These are phyloP conservation scores for Solanum medicagineum DNA, from an alignment of 257 asterid genomes.

Conservation along the genomic window DNA sequence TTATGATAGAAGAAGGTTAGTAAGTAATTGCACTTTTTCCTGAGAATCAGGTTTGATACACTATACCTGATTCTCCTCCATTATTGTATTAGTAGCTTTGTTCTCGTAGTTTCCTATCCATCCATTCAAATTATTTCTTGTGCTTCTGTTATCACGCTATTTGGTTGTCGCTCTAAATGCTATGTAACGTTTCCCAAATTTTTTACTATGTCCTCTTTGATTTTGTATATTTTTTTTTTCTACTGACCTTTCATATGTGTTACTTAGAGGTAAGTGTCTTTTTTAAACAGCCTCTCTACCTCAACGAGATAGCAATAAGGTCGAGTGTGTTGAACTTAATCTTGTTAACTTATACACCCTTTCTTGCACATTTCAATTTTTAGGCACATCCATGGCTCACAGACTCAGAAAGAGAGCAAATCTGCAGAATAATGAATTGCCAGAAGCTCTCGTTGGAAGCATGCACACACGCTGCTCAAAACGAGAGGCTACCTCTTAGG, in stretches of 20 bases:
- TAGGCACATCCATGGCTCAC: slow-evolving; percentile 93
- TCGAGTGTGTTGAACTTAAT: neutral
- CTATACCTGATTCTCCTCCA: neutral
- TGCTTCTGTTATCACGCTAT: neutral
- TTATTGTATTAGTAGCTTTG: neutral
- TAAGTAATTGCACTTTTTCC: neutral
- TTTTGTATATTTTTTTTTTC: too few species aligned
- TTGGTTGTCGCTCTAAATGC: neutral
- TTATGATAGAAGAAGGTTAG: neutral
- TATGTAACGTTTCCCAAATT: neutral
- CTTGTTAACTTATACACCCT: neutral
- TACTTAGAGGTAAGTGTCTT: neutral
- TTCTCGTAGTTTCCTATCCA: neutral
- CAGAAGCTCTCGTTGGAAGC: slow-evolving; percentile 89
- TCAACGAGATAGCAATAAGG: neutral
- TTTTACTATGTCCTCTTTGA: neutral
- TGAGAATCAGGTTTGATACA: neutral
- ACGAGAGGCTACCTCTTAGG: slow-evolving; percentile 78
- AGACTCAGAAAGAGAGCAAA: slow-evolving; percentile 58
- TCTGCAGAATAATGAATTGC: slow-evolving; percentile 70
- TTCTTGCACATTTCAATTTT: neutral
- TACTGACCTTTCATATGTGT: neutral
- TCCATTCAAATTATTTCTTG: neutral
- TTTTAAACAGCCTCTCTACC: neutral
- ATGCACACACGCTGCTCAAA: slow-evolving; percentile 83